A percentile compares a stretch with the other conserved stretches of the same genome.
These are phyloP conservation scores for Umbelopsis vinacea DNA, from an alignment of 192 early-diverging fungal genomes.

Conservation along the genomic window DNA sequence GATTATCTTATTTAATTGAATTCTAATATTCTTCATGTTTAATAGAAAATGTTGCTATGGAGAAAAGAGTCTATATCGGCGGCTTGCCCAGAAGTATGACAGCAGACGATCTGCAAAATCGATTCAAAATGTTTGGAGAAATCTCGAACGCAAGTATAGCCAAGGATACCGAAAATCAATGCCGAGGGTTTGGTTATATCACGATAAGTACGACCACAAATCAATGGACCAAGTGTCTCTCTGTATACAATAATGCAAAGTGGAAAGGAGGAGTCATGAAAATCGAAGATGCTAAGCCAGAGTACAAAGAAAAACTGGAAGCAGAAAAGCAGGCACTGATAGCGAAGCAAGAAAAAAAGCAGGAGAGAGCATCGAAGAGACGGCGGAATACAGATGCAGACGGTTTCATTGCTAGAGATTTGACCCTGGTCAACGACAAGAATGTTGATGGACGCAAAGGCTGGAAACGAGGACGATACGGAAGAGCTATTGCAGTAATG, in stretches of 20 bases:
- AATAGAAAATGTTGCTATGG: neutral
- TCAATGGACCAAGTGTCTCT: conserved; percentile 71
- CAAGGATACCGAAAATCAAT: conserved; percentile 46
- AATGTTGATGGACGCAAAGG: conserved; percentile 65
- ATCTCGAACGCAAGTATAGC: conserved; percentile 57
- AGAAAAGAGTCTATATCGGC: conserved; percentile 77
- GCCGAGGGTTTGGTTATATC: conserved; percentile 78
- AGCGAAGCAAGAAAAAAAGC: conserved; percentile 44
- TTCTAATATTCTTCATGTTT: neutral
- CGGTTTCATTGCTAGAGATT: conserved; percentile 61
- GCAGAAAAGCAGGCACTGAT: conserved; percentile 50
- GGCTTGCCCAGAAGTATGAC: conserved; percentile 69
- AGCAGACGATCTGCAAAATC: conserved; percentile 56
- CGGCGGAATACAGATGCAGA: conserved; percentile 45
- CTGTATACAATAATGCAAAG: conserved; percentile 74
- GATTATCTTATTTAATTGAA: neutral
- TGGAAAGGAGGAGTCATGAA: conserved; percentile 84
- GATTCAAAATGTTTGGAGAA: conserved; percentile 78
- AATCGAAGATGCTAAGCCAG: conserved; percentile 81
- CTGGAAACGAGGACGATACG: conserved; percentile 74
- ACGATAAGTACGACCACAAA: conserved; percentile 67
- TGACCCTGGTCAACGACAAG: conserved; percentile 71
- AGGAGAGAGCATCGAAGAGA: conserved; percentile 50
- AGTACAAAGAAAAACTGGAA: conserved; percentile 58
- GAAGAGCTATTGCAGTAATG: conserved; percentile 73